Evolutionary conservation across 2,329 filamentous ascomycete genomes (phyloP).

Genomic region (Aspergillus brasiliensis): DNA sequence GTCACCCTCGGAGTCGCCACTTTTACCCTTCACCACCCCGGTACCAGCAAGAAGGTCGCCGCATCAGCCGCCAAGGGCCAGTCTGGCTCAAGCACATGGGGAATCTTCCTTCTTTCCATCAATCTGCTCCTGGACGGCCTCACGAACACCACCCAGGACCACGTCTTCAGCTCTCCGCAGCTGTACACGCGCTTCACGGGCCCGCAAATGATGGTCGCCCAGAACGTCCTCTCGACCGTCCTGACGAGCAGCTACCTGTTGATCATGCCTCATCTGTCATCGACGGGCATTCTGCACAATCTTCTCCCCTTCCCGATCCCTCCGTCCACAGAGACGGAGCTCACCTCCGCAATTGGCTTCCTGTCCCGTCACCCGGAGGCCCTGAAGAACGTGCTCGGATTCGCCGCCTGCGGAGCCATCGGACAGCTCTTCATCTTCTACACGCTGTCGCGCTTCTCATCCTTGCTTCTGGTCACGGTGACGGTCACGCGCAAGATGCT

Average conservation of each 20-base stretch:
- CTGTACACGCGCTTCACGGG: constrained; percentile 78
- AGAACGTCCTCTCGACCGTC: constrained; percentile 82
- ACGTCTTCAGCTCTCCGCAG: constrained; percentile 71
- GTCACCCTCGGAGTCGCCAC: constrained; percentile 92
- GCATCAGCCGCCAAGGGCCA: constrained; percentile 51
- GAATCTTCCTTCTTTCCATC: constrained; percentile 78
- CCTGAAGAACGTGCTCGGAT: constrained; percentile 84
- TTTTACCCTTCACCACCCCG: constrained; percentile 83
- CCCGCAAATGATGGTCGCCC: constrained; percentile 99
- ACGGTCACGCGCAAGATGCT: constrained; percentile 99
- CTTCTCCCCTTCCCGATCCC: constrained; percentile 64
- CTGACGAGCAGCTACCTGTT: constrained; percentile 77
- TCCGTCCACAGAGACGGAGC: constrained; percentile 68
- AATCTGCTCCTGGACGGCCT: constrained; percentile 95
- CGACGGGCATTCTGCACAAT: constrained; percentile 65
- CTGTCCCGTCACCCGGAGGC: constrained; percentile 77
- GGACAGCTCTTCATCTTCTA: constrained; percentile 98
- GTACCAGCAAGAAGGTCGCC: constrained; percentile 59
- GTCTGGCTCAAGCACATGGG: constrained; percentile 67
- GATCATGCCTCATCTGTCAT: constrained; percentile 75
- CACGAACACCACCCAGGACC: constrained; percentile 94
- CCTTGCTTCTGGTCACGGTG: constrained; percentile 88
- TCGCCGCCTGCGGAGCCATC: constrained; percentile 85
- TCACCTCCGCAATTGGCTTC: constrained; percentile 77
- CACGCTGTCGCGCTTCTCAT: constrained; percentile 89